These are phyloP conservation scores for Wickerhamiella sorbophila DNA, from an alignment of 805 yeast genomes.

Conservation along the genomic window DNA sequence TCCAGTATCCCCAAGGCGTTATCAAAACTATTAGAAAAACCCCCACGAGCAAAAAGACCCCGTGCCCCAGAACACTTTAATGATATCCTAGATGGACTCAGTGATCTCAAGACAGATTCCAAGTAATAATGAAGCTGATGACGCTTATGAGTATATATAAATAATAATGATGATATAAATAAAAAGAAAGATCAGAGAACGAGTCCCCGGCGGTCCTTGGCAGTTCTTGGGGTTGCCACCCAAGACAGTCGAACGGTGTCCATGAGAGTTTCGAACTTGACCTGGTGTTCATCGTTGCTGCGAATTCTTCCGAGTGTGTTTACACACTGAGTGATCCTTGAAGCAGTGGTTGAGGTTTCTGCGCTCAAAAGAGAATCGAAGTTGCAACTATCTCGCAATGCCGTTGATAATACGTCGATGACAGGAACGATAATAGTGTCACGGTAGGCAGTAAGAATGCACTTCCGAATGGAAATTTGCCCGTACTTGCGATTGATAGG, in stretches of 20 bases:
- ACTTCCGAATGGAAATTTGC: slow-evolving; percentile 18
- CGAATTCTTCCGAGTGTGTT: slow-evolving; percentile 41
- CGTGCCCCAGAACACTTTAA: background rate
- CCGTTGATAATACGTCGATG: slow-evolving; percentile 15
- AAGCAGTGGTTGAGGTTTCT: slow-evolving; percentile 15
- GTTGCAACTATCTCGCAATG: slow-evolving; percentile 11
- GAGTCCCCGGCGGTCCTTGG: slow-evolving; percentile 22
- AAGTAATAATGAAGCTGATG: background rate
- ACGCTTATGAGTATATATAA: background rate
- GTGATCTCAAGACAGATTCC: background rate
- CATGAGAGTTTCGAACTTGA: slow-evolving; percentile 40
- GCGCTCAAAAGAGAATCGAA: slow-evolving; percentile 7
- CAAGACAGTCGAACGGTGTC: slow-evolving; percentile 17
- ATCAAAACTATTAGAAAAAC: background rate
- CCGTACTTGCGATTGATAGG: slow-evolving; percentile 13
- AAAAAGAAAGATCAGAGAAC: slow-evolving; percentile 6
- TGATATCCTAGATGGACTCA: background rate
- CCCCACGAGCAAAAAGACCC: background rate
- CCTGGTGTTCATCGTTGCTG: slow-evolving; percentile 42
- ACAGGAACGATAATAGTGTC: slow-evolving; percentile 25
- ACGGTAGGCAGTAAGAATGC: slow-evolving; percentile 25
- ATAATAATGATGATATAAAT: background rate
- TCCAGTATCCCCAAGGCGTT: background rate
- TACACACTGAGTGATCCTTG: slow-evolving; percentile 44
- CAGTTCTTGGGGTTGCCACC: slow-evolving; percentile 19